phyloP scores from a whole-genome alignment of 139 green algal genomes.

The Nannochloris sp. region DNA sequence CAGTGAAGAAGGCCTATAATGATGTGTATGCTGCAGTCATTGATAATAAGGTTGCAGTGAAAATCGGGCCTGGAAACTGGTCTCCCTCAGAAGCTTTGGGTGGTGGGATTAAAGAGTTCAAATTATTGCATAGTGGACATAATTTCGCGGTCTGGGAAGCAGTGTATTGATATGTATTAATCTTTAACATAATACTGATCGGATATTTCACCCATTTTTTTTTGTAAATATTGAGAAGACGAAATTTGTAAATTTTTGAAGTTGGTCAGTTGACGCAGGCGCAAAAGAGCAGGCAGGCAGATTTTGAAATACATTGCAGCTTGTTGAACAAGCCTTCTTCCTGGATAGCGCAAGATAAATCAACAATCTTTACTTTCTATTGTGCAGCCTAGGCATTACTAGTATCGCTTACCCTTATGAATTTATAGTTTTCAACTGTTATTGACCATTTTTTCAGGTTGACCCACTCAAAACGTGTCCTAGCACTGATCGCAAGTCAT shows the following conservation, averaged over 20 bases:
- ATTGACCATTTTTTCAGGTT: no score
- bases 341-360: no score
- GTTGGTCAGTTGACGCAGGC: no score
- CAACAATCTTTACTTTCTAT: no score
- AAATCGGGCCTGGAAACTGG: slow-evolving; percentile 50
- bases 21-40: slow-evolving; percentile 78
- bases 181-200: neutral
- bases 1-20: slow-evolving; percentile 31
- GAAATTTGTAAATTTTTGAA: neutral
- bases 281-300: no score
- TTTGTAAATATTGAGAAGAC: neutral
- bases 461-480: no score
- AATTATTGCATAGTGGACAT: slow-evolving; percentile 45
- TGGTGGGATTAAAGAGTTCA: slow-evolving; percentile 53
- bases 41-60: slow-evolving; percentile 75
- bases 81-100: slow-evolving; percentile 58
- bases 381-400: no score
- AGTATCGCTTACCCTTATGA: no score
- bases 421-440: no score
- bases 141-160: slow-evolving; percentile 81
- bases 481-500: no score
- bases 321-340: no score
- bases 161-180: slow-evolving; percentile 11
- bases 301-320: no score
- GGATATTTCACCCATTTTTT: neutral